Percentiles rank a stretch among this genome's conserved stretches.
These are phyloP conservation scores for Aspergillus fructus DNA, from an alignment of 2,329 filamentous ascomycete genomes.

Conservation along the genomic window DNA sequence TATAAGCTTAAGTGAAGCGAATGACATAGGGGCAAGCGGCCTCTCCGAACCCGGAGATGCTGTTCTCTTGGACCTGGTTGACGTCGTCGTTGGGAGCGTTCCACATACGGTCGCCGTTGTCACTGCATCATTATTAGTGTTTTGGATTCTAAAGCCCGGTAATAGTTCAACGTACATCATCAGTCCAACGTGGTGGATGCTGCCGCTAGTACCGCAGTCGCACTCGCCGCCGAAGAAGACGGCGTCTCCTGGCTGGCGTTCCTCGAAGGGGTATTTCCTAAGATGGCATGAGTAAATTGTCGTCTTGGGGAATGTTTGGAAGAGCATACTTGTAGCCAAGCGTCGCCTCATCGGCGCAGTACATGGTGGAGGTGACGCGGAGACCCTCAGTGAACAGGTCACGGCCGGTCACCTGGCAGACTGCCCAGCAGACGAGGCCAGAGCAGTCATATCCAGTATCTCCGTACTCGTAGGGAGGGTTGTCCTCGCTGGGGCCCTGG, in stretches of 20 bases:
- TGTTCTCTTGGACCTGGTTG: constrained; percentile 25
- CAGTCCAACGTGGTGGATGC: constrained; percentile 13
- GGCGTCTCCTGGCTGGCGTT: constrained; percentile 25
- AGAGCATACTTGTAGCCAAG: constrained; percentile 23
- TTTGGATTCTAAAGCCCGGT: neutral
- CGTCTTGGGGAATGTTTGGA: too few relatives aligned
- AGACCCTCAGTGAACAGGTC: constrained; percentile 25
- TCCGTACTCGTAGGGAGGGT: constrained; percentile 25
- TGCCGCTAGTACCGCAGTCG: constrained; percentile 4
- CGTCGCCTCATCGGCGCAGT: constrained; percentile 21
- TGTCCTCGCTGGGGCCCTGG: constrained; percentile 23
- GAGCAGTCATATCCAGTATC: constrained; percentile 30
- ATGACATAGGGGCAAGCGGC: constrained; percentile 25
- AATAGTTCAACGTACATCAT: constrained; percentile 10
- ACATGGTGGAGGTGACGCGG: constrained; percentile 25
- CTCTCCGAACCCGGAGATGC: constrained; percentile 21
- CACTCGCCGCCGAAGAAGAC: constrained; percentile 24
- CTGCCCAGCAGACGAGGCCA: constrained; percentile 26
- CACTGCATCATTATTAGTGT: constrained; percentile 8
- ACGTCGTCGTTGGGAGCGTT: constrained; percentile 27
- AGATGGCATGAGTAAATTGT: neutral
- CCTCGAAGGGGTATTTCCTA: constrained; percentile 22
- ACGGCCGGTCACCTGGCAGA: constrained; percentile 29
- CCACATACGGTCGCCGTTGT: constrained; percentile 27
- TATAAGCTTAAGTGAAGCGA: constrained; percentile 3